Evolutionary conservation across 257 asterid species (phyloP).

Genomic region (Plantago major): DNA sequence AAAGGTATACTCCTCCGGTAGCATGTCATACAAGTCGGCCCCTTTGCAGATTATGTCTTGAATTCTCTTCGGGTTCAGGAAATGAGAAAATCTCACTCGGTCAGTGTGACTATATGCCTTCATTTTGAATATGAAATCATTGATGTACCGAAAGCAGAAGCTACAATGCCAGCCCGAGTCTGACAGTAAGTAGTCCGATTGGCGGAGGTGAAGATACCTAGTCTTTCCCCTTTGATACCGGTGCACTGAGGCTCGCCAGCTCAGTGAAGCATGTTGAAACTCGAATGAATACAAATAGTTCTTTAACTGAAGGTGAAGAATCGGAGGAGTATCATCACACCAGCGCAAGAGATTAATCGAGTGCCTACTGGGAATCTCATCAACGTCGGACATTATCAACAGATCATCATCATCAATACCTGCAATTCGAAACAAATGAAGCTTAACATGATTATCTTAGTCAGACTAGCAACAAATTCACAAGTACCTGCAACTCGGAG

Average conservation of each 20-base stretch:
- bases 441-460: no score
- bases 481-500: constrained; percentile 50
- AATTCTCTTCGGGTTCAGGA: constrained; percentile 46
- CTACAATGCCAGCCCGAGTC: constrained; percentile 86
- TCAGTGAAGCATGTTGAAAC: constrained; percentile 35
- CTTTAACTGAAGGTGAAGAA: constrained; percentile 58
- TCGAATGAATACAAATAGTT: constrained; percentile 64
- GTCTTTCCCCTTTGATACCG: constrained; percentile 45
- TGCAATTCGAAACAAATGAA: constrained; percentile 12
- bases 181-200: constrained; percentile 43
- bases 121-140: constrained; percentile 69
- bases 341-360: constrained; percentile 54
- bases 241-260: constrained; percentile 77
- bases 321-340: constrained; percentile 57
- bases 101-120: constrained; percentile 70
- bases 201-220: constrained; percentile 57
- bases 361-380: constrained; percentile 67
- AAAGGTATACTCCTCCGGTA: constrained; percentile 69
- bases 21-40: constrained; percentile 57
- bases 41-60: constrained; percentile 60
- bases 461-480: constrained; percentile 14
- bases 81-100: constrained; percentile 51
- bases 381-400: constrained; percentile 69
- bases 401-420: constrained; percentile 69
- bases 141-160: constrained; percentile 58